These are phyloP conservation scores for Canavalia ensiformis DNA, from an alignment of 306 rosid genomes.

Conservation along the genomic window DNA sequence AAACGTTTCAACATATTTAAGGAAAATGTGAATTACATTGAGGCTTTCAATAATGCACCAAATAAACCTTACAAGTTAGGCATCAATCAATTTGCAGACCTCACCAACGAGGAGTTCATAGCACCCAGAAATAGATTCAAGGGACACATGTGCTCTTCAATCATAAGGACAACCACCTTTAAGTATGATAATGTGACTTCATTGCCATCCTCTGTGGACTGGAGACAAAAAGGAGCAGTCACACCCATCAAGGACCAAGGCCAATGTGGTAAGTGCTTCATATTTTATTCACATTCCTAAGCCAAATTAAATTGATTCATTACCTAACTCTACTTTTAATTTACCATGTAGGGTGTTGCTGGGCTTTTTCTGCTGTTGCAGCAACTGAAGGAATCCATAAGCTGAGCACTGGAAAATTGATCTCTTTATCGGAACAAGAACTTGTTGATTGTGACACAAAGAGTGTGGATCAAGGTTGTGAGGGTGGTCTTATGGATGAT, in stretches of 20 bases:
- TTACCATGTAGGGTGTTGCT: constrained; percentile 47
- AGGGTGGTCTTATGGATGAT: constrained; percentile 52
- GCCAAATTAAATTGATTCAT: not conserved
- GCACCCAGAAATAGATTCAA: constrained; percentile 53
- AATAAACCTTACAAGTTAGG: constrained; percentile 49
- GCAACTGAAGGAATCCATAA: constrained; percentile 56
- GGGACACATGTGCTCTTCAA: constrained; percentile 45
- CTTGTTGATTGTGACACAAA: constrained; percentile 58
- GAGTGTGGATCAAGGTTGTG: constrained; percentile 54
- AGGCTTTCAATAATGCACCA: constrained; percentile 36
- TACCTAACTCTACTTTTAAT: not conserved
- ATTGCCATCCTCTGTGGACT: not conserved
- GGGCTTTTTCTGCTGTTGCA: constrained; percentile 63
- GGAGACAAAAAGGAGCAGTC: constrained; percentile 23
- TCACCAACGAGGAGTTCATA: constrained; percentile 53
- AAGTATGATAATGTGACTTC: constrained; percentile 42
- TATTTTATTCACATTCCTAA: not conserved
- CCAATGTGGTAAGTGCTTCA: constrained; percentile 47
- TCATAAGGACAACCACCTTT: constrained; percentile 37
- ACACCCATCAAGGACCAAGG: constrained; percentile 43
- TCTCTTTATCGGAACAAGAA: constrained; percentile 59
- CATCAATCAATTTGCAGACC: constrained; percentile 45
- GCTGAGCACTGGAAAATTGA: constrained; percentile 40
- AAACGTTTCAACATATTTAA: constrained; percentile 45
- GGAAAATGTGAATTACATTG: constrained; percentile 40